These are phyloP conservation scores for Euphorbia schlechtendalii DNA, from an alignment of 441 rosid species.

Conservation along the genomic window DNA sequence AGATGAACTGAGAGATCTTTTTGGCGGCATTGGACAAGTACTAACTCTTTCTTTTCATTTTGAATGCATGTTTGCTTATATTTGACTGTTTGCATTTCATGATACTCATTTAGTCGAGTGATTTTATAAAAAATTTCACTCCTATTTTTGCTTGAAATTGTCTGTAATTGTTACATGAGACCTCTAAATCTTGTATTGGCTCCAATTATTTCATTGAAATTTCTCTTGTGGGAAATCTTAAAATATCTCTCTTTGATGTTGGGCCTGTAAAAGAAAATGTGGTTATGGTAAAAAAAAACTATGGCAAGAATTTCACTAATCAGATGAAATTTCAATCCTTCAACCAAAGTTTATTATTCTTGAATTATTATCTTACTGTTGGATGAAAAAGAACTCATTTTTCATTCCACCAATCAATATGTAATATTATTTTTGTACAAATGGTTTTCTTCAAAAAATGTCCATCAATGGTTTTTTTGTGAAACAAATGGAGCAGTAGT, in stretches of 20 bases:
- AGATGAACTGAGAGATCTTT: slow-evolving; percentile 82
- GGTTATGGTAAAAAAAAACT: too few species aligned
- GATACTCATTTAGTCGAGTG: background rate
- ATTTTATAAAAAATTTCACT: background rate
- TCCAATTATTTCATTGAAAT: background rate
- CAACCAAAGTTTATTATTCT: too few species aligned
- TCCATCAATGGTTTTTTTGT: too few species aligned
- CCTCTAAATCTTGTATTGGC: background rate
- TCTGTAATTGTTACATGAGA: background rate
- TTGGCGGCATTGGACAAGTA: slow-evolving; percentile 98
- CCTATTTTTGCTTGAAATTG: background rate
- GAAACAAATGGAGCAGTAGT: background rate
- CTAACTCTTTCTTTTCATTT: slow-evolving; percentile 24
- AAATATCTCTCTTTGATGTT: background rate
- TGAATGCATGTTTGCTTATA: background rate
- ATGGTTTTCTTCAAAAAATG: too few species aligned
- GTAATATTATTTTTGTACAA: too few species aligned
- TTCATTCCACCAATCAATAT: too few species aligned
- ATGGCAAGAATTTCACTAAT: too few species aligned
- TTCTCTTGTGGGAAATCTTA: too few species aligned
- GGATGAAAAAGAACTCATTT: too few species aligned
- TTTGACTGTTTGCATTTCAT: background rate
- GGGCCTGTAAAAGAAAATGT: background rate
- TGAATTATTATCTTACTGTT: too few species aligned
- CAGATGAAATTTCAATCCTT: background rate